These are phyloP conservation scores for Chrysoporthe austroafricana DNA, from an alignment of 2,329 filamentous ascomycete genomes.

Conservation along the genomic window DNA sequence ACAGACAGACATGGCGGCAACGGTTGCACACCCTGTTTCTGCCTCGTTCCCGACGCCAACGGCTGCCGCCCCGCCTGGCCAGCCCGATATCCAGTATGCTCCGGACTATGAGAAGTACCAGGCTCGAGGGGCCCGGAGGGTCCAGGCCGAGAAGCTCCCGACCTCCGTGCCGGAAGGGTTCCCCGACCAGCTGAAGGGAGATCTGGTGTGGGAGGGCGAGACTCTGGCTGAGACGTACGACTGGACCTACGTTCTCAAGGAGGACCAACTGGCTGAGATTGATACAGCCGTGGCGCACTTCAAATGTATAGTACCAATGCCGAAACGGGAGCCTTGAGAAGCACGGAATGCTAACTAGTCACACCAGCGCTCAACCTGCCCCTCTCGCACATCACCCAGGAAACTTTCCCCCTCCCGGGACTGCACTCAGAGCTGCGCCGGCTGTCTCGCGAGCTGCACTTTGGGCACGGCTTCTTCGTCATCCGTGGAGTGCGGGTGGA, in stretches of 20 bases:
- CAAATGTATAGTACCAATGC: constrained; percentile 38
- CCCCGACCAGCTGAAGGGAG: constrained; percentile 50
- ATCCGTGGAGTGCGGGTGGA: constrained; percentile 60
- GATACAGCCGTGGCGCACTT: constrained; percentile 46
- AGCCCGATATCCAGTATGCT: constrained; percentile 63
- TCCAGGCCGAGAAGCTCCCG: constrained; percentile 44
- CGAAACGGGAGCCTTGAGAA: neutral
- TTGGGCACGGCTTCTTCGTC: constrained; percentile 64
- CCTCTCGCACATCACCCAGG: constrained; percentile 48
- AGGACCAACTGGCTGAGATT: constrained; percentile 54
- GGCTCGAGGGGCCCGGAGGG: constrained; percentile 50
- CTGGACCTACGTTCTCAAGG: constrained; percentile 56
- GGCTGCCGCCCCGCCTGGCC: constrained; percentile 43
- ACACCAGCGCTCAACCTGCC: constrained; percentile 40
- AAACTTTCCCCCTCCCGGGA: constrained; percentile 59
- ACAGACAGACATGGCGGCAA: constrained; percentile 13
- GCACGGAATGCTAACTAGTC: neutral
- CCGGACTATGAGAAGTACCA: constrained; percentile 59
- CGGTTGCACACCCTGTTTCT: constrained; percentile 6
- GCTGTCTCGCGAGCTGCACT: constrained; percentile 58
- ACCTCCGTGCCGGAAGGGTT: constrained; percentile 53
- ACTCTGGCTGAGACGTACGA: constrained; percentile 51
- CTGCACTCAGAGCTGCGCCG: constrained; percentile 54
- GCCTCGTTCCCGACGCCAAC: constrained; percentile 20
- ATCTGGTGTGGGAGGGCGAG: constrained; percentile 62